phyloP scores from a whole-genome alignment of 768 basidiomycete genomes.

The Sarcodon sp. region DNA sequence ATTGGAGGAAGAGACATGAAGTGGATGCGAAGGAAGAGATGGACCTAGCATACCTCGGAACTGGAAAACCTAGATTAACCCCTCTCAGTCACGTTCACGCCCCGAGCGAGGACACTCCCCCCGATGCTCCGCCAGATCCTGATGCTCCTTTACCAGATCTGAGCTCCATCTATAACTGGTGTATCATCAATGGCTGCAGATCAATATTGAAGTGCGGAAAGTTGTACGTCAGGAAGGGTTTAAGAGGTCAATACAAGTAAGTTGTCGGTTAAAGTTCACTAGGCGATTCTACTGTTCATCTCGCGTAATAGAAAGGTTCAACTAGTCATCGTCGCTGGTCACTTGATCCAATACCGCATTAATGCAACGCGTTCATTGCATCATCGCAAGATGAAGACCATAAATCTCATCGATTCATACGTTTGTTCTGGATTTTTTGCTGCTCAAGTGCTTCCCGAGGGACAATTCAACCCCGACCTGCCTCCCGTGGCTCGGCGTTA shows the following conservation, averaged over 20 bases:
- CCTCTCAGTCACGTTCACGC: slow-evolving; percentile 29
- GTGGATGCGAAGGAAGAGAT: slow-evolving; percentile 72
- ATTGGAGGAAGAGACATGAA: slow-evolving; percentile 72
- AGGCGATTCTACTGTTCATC: neutral
- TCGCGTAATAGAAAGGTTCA: slow-evolving; percentile 41
- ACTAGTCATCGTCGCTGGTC: slow-evolving; percentile 63
- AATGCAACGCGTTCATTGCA: slow-evolving; percentile 45
- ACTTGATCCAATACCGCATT: slow-evolving; percentile 61
- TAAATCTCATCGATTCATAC: slow-evolving; percentile 63
- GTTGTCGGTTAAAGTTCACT: slow-evolving; percentile 15
- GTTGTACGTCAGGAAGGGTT: slow-evolving; percentile 56
- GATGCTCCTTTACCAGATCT: slow-evolving; percentile 45
- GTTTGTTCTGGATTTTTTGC: slow-evolving; percentile 82
- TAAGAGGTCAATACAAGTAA: slow-evolving; percentile 70
- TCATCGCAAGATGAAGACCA: slow-evolving; percentile 35
- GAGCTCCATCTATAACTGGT: slow-evolving; percentile 74
- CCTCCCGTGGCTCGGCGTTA: slow-evolving; percentile 58
- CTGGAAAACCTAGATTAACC: slow-evolving; percentile 45
- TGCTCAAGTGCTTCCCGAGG: slow-evolving; percentile 45
- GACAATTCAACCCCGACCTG: slow-evolving; percentile 47
- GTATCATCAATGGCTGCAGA: slow-evolving; percentile 67
- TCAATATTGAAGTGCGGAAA: slow-evolving; percentile 64
- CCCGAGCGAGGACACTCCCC: slow-evolving; percentile 25
- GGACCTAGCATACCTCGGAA: slow-evolving; percentile 46
- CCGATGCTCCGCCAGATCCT: slow-evolving; percentile 39